phyloP scores from a whole-genome alignment of 1,284 basidiomycete species.

The Cutaneotrichosporon sp. region DNA sequence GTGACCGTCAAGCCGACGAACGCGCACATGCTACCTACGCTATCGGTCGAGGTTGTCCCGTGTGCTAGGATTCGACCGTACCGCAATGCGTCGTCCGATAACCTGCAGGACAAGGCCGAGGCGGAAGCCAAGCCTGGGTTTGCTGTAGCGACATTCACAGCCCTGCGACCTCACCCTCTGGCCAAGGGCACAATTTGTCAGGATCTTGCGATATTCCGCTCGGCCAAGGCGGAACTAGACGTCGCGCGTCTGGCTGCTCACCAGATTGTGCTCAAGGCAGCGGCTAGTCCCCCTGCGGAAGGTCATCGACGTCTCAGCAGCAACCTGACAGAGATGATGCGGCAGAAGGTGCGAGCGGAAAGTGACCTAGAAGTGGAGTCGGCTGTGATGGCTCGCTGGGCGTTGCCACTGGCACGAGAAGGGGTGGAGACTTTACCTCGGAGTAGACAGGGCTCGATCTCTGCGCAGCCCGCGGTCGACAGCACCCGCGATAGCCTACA shows the following conservation, averaged over 20 bases:
- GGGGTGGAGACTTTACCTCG: constrained; percentile 7
- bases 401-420: constrained; percentile 56
- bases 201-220: constrained; percentile 33
- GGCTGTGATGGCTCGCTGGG: constrained; percentile 63
- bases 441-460: not conserved
- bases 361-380: constrained; percentile 56
- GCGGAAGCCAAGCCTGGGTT: not conserved
- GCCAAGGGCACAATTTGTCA: constrained; percentile 21
- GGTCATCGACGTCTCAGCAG: constrained; percentile 23
- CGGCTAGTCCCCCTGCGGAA: not conserved
- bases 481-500: constrained; percentile 58
- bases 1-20: constrained; percentile 59
- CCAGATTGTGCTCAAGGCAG: not conserved
- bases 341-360: constrained; percentile 21
- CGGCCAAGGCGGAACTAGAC: constrained; percentile 22
- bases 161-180: constrained; percentile 19
- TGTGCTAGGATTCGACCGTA: not conserved
- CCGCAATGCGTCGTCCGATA: not conserved
- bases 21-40: constrained; percentile 53
- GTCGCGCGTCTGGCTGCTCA: constrained; percentile 20
- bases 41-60: constrained; percentile 57
- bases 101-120: constrained; percentile 1
- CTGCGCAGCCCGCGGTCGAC: not conserved
- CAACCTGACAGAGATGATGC: constrained; percentile 44
- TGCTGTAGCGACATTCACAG: constrained; percentile 17